These are phyloP conservation scores for Elongisporangium undulatum DNA, from an alignment of 352 stramenopile genomes.

Conservation along the genomic window DNA sequence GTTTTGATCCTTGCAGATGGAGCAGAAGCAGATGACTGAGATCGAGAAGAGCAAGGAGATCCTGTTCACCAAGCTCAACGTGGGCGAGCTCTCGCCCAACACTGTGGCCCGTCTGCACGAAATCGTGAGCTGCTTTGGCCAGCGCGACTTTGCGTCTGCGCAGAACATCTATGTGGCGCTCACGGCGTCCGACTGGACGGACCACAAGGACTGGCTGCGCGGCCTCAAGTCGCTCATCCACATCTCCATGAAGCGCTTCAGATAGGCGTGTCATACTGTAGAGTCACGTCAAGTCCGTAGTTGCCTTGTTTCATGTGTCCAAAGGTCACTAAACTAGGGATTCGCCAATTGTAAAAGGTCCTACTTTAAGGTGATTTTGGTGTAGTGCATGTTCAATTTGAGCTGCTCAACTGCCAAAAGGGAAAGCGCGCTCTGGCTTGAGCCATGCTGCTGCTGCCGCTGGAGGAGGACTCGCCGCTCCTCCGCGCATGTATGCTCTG, in stretches of 20 bases:
- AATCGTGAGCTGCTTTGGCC: constrained; percentile 73
- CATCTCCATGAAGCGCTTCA: constrained; percentile 90
- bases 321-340: neutral
- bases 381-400: neutral
- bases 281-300: neutral
- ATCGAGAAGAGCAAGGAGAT: constrained; percentile 85
- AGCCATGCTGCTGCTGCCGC: constrained; percentile 37
- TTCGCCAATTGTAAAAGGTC: neutral
- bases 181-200: constrained; percentile 92
- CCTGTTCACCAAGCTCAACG: constrained; percentile 87
- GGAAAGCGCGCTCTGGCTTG: neutral
- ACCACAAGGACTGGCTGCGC: constrained; percentile 98
- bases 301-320: neutral
- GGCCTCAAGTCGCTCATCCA: constrained; percentile 96
- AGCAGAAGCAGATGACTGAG: constrained; percentile 85
- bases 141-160: constrained; percentile 72
- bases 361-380: neutral
- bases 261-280: constrained; percentile 35
- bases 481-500: constrained; percentile 58
- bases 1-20: constrained; percentile 42
- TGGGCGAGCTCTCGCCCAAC: constrained; percentile 60
- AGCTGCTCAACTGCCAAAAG: neutral
- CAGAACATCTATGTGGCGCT: constrained; percentile 88
- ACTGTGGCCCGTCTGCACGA: constrained; percentile 75
- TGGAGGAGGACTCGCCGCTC: constrained; percentile 44